Evolutionary conservation across 1,139 yeast genomes (phyloP).

Genomic region (Blastobotrys arbuscula): DNA sequence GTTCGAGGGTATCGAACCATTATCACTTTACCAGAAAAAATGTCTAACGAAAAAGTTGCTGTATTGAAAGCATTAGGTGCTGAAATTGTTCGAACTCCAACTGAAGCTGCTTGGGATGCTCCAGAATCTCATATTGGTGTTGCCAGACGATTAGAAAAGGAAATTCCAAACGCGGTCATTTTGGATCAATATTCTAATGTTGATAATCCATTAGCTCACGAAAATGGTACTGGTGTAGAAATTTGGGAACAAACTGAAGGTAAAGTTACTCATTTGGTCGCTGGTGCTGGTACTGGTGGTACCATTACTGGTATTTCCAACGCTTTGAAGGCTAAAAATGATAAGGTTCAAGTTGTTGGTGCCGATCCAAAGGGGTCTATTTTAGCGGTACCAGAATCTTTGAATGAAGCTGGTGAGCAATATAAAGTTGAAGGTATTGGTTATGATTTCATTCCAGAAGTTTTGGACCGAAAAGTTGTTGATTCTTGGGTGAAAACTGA

Average conservation of each 20-base stretch:
- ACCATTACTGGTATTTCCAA: conserved; percentile 73
- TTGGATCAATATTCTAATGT: conserved; percentile 77
- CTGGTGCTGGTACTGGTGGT: conserved; percentile 93
- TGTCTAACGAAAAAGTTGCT: conserved; percentile 87
- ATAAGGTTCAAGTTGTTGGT: conserved; percentile 58
- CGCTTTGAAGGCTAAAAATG: conserved; percentile 68
- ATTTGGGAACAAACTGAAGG: conserved; percentile 80
- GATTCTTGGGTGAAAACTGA: conserved; percentile 86
- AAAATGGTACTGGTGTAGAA: conserved; percentile 79
- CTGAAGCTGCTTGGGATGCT: conserved; percentile 91
- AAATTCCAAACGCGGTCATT: conserved; percentile 80
- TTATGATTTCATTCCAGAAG: conserved; percentile 83
- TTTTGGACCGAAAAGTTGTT: conserved; percentile 57
- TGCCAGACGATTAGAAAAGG: conserved; percentile 73
- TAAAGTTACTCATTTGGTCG: conserved; percentile 67
- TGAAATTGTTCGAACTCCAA: conserved; percentile 86
- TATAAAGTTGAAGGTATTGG: conserved; percentile 92
- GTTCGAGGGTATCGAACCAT: conserved; percentile 83
- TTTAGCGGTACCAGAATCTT: conserved; percentile 72
- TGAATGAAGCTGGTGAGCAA: conserved; percentile 49
- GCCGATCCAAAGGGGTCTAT: conserved; percentile 90
- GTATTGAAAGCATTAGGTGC: conserved; percentile 88
- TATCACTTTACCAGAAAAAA: conserved; percentile 85
- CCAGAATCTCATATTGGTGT: conserved; percentile 92
- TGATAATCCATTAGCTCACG: conserved; percentile 81